Evolutionary conservation across 2,329 filamentous ascomycete genomes (phyloP).

Genomic region (Pseudogymnoascus sp.): DNA sequence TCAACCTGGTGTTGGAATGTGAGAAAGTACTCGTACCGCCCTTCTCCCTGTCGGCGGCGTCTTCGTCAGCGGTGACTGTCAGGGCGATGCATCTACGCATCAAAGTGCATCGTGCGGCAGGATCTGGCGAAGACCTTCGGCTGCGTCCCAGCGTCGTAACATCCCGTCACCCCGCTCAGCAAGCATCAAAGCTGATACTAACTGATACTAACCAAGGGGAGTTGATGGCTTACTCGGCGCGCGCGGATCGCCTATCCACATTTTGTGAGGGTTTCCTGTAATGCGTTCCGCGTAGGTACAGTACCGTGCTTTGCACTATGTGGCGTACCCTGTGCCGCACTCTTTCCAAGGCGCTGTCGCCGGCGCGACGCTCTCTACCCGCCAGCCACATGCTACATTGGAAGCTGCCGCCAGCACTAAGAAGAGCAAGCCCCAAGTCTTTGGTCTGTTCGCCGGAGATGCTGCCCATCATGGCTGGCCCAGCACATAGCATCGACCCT

Average conservation of each 20-base stretch:
- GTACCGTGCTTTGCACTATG: background rate
- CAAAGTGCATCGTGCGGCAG: background rate
- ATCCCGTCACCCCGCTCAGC: background rate
- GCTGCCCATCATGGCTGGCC: background rate
- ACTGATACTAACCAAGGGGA: background rate
- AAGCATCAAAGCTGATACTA: background rate
- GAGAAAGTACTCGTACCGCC: background rate
- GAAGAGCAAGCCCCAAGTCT: constrained; percentile 5
- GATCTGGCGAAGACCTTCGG: background rate
- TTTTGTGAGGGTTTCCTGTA: background rate
- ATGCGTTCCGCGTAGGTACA: background rate
- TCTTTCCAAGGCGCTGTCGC: background rate
- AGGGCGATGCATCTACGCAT: background rate
- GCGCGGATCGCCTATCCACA: background rate
- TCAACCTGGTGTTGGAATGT: background rate
- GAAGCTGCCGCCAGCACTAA: background rate
- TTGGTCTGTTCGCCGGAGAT: background rate
- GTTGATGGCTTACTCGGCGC: background rate
- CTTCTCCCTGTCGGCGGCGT: background rate
- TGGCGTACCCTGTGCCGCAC: background rate
- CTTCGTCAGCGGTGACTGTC: background rate
- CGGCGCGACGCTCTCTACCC: background rate
- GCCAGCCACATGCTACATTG: background rate
- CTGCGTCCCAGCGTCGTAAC: background rate
- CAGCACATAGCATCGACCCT: background rate